Conservation (phyloP, 1,284 basidiomycete species). For the Ganoderma meredithae region DNA sequence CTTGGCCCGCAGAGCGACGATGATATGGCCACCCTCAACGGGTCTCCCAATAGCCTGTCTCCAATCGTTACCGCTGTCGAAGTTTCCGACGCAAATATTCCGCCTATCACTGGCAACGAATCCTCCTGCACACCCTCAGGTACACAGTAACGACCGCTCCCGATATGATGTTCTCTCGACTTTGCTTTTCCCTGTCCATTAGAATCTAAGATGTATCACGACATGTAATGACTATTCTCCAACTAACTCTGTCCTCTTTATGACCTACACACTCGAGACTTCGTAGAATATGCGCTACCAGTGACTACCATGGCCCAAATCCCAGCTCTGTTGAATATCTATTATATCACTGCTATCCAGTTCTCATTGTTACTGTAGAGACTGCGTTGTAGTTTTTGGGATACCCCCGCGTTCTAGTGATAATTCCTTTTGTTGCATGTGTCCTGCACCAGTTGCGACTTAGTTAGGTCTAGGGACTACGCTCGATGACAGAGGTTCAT, state of each 20-base stretch:
- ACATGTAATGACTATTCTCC: constrained; percentile 26
- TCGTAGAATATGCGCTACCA: background rate
- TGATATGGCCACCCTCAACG: constrained; percentile 36
- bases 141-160: background rate
- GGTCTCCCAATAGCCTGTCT: constrained; percentile 38
- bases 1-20: constrained; percentile 43
- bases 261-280: background rate
- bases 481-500: background rate
- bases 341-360: background rate
- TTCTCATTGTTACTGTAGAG: background rate
- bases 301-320: background rate
- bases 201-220: constrained; percentile 22
- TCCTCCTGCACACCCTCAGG: background rate
- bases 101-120: constrained; percentile 18
- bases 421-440: background rate
- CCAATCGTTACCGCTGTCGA: constrained; percentile 36
- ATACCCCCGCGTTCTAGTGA: background rate
- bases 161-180: background rate
- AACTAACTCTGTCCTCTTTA: background rate
- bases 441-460: background rate
- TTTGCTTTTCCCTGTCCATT: background rate
- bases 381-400: background rate
- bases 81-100: constrained; percentile 25
- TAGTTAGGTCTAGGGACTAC: background rate
- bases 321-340: background rate